Conservation (phyloP, 768 basidiomycete genomes). For the Boletales sp. region DNA sequence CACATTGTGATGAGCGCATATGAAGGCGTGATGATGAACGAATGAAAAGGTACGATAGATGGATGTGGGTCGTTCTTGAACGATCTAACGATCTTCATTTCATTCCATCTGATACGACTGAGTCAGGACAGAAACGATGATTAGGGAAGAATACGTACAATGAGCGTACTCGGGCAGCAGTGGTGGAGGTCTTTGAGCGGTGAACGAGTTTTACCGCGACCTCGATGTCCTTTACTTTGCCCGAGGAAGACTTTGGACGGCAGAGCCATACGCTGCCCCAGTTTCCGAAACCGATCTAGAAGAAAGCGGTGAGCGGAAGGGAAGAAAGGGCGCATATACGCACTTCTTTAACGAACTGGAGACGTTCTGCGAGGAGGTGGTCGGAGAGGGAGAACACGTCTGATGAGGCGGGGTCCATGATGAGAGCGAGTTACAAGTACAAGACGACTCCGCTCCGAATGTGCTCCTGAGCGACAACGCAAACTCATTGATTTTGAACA, state of each 20-base stretch:
- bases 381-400: slow-evolving; percentile 78
- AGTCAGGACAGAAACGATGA: not conserved
- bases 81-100: slow-evolving; percentile 91
- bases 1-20: slow-evolving; percentile 93
- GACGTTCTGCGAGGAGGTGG: slow-evolving; percentile 61
- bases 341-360: slow-evolving; percentile 76
- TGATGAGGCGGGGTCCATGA: slow-evolving; percentile 27
- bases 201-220: slow-evolving; percentile 95
- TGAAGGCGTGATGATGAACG: slow-evolving; percentile 89
- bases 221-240: slow-evolving; percentile 45
- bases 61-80: slow-evolving; percentile 87
- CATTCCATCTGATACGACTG: slow-evolving; percentile 73
- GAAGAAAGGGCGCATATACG: slow-evolving; percentile 2
- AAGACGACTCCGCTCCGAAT: slow-evolving; percentile 2
- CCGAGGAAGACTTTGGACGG: slow-evolving; percentile 49
- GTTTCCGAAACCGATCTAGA: slow-evolving; percentile 86
- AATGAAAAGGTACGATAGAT: slow-evolving; percentile 88
- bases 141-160: slow-evolving; percentile 48
- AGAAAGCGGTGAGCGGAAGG: slow-evolving; percentile 3
- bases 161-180: slow-evolving; percentile 85
- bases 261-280: slow-evolving; percentile 92
- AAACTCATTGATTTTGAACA: slow-evolving; percentile 24
- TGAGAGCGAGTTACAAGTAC: slow-evolving; percentile 24
- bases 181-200: slow-evolving; percentile 73
- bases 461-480: not conserved